Evolutionary conservation across 2,329 filamentous ascomycete species (phyloP), one percentile per base, ranked within the genome.

Genomic region (Ceratocystis diversiconidia): DNA sequence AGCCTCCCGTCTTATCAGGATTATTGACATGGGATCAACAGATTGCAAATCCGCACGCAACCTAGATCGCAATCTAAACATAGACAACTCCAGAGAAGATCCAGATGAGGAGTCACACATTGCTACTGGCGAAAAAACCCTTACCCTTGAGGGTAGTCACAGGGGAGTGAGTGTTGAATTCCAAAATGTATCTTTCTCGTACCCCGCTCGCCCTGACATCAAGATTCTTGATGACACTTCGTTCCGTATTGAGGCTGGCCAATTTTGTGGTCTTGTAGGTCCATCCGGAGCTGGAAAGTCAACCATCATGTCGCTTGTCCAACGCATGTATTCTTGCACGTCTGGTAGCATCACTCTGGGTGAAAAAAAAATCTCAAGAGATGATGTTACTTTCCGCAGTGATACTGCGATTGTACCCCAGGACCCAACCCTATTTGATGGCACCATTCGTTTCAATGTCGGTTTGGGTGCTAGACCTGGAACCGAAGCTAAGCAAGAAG

Each of bases 211-310:
- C 0, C 82, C 84, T 0, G 78, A 85, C 50, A 76, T 80, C 15
- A 75, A 77, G 43, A 82, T 88, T 12, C 75, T 90, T 1, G 74
- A 79, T 22, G 79, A 77, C 1, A 74, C 88, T 15, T 81, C 77
- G 12, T 76, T 88, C 41, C 78, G 77, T 0, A 81, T 88, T 61
- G 74, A 78, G 36, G 77, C 83, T 0, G 82, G 83, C 1, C 79
- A 85, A 64, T 87, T 87, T 70, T 80, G 79, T 68, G 85, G 83
- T 1, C 76, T 88, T 10, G 84, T 87, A 1, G 85, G 85, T 0
- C 82, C 84, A 3, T 85, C 82, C 0, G 85, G 85, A 1, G 82
- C 84, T 1, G 85, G 85, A 0, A 88, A 88, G 71, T 86, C 83
- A 0, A 87, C 85, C 22, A 82, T 85, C 60, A 79, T 88, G 70